Base-by-base conservation (phyloP, 2,329 filamentous ascomycete species). In the Elsinoe perseae region DNA sequence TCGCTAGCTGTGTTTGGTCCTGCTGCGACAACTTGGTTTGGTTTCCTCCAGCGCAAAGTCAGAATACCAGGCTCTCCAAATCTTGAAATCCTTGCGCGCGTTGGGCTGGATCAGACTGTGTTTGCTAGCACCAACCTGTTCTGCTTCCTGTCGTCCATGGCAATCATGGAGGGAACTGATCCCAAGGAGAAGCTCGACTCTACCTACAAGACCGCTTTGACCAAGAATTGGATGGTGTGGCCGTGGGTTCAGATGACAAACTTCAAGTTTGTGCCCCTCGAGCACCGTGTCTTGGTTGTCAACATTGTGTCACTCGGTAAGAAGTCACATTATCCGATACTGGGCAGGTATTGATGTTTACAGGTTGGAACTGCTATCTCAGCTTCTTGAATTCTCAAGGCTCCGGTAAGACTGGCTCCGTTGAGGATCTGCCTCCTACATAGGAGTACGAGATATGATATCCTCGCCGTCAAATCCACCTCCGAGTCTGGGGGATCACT, bases 171-270 rank as follows among this genome's bases (percentile, higher is more conserved):
- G 59, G 70, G 69, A 14, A 72, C 67, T 7, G 75, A 78, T 62
- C 81, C 82, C 0, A 71, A 75, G 64, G 81, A 90, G 66, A 91
- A 92, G 73, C 77, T 93, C 56, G 73, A 81, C 58, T 82, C 79
- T 65, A 86, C 80, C 59, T 96, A 90, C 73, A 71, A 73, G 62
- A 77, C 80, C 10, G 87, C 87, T 28, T 80, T 95, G 66, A 80
- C 80, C 69, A 85, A 88, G 69, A 96, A 95, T 75, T 89, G 89
- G 79, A 80, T 89, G 75, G 72, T 96, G 56, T 96, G 91, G 91
- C 91, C 91, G 2, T 76, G 75, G 63, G 89, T 95, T 56, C 91
- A 96, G 75, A 76, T 85, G 55, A 78, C 85, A 66, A 96, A 96
- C 77, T 96, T 96, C 75, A 86, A 86, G 66, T 80, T 93, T 61